A percentile compares a stretch with the other conserved stretches of the same genome.
Conservation (phyloP, 345 rosid genomes). For the Syzygium aqueum region DNA sequence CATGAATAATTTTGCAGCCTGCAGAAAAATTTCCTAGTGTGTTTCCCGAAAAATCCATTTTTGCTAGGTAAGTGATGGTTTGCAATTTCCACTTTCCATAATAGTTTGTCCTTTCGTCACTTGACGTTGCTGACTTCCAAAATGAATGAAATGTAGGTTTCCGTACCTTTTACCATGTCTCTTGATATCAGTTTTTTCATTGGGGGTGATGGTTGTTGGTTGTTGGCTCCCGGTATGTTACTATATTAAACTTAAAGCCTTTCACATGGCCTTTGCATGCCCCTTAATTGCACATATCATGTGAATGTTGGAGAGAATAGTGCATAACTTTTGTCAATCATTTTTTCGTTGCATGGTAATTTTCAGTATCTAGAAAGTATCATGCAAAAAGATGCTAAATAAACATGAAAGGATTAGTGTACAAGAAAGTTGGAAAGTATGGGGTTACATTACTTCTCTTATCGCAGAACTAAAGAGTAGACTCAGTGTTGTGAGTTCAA, state of each 20-base stretch:
- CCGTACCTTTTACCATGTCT: slow-evolving; percentile 80
- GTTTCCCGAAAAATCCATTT: slow-evolving; percentile 39
- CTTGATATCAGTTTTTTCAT: slow-evolving; percentile 48
- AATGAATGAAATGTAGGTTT: slow-evolving; percentile 33
- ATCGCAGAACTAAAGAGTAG: background rate
- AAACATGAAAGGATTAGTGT: background rate
- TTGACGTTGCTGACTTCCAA: slow-evolving; percentile 2
- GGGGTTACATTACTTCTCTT: background rate
- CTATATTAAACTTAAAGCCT: background rate
- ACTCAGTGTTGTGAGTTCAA: background rate
- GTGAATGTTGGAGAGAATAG: background rate
- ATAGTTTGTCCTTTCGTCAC: background rate
- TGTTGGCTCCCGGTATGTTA: slow-evolving; percentile 59
- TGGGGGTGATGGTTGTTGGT: slow-evolving; percentile 28
- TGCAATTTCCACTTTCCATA: background rate
- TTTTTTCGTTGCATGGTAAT: background rate
- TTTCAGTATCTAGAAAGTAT: background rate
- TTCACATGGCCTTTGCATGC: background rate
- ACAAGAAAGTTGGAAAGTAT: background rate
- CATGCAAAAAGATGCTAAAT: background rate
- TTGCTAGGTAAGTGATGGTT: slow-evolving; percentile 43
- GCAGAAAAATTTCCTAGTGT: slow-evolving; percentile 57
- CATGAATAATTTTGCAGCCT: slow-evolving; percentile 31
- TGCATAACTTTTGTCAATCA: background rate
- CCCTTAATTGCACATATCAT: background rate